phyloP scores from a whole-genome alignment of 495 filamentous ascomycete genomes.

The Neurospora tetraspora region DNA sequence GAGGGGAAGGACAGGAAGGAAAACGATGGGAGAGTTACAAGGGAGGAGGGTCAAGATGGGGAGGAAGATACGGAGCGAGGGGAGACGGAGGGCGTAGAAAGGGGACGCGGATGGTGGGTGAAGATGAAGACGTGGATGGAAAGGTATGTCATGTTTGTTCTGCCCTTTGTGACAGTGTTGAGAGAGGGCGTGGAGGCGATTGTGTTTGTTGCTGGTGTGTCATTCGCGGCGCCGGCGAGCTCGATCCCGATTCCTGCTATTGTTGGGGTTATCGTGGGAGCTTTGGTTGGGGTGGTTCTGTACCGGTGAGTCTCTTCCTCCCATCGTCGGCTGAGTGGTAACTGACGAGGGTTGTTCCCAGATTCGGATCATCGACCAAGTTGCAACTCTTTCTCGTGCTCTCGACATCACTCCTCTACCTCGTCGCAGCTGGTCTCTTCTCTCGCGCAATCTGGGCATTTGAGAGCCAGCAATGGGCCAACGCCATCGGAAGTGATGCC shows the following conservation, averaged over 20 bases:
- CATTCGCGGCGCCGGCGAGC: slow-evolving; percentile 59
- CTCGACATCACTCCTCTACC: slow-evolving; percentile 76
- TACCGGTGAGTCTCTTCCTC: slow-evolving; percentile 53
- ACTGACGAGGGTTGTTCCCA: slow-evolving; percentile 8
- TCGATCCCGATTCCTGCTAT: slow-evolving; percentile 68
- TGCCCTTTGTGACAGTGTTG: slow-evolving; percentile 77
- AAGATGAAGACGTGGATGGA: slow-evolving; percentile 52
- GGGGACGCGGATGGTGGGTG: neutral
- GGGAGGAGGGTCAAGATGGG: neutral
- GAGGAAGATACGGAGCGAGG: slow-evolving; percentile 14
- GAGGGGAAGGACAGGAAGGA: slow-evolving; percentile 34
- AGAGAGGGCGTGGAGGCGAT: slow-evolving; percentile 76
- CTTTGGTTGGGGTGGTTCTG: slow-evolving; percentile 55
- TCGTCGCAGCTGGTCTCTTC: slow-evolving; percentile 78
- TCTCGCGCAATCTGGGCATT: slow-evolving; percentile 68
- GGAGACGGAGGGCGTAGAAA: neutral
- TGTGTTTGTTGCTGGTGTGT: slow-evolving; percentile 73
- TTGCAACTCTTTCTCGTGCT: slow-evolving; percentile 71
- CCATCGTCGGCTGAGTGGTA: neutral
- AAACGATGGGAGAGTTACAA: neutral
- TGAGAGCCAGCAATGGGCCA: slow-evolving; percentile 55
- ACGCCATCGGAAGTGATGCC: slow-evolving; percentile 59
- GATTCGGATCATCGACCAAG: slow-evolving; percentile 44
- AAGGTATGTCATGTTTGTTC: slow-evolving; percentile 72
- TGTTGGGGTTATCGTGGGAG: slow-evolving; percentile 54